Percentiles rank a stretch among this genome's conserved stretches.
These are phyloP conservation scores for Corinectria fuckeliana DNA, from an alignment of 2,329 filamentous ascomycete genomes.

Conservation along the genomic window DNA sequence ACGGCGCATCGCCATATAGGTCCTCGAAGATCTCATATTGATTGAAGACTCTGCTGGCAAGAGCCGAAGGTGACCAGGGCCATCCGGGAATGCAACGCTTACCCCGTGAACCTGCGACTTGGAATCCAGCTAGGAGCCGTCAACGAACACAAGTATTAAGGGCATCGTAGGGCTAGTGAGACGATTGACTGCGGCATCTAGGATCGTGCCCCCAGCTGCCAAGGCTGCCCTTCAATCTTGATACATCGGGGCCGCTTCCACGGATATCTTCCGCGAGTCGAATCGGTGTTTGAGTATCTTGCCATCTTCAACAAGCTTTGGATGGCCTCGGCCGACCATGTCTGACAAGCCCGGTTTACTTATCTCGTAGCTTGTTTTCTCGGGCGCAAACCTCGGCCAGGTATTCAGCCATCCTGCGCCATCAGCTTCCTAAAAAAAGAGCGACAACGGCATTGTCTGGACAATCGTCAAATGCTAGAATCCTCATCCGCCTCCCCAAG, in stretches of 20 bases:
- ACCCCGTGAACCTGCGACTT: neutral
- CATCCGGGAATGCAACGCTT: neutral
- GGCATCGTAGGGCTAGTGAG: neutral
- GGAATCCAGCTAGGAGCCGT: neutral
- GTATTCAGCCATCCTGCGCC: too few species aligned
- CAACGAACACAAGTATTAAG: neutral
- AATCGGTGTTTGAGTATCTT: neutral
- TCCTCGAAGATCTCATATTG: neutral
- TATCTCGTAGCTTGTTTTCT: neutral
- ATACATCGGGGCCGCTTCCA: slow-evolving; percentile 1
- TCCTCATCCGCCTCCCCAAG: neutral
- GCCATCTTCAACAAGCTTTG: neutral
- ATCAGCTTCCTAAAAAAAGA: too few species aligned
- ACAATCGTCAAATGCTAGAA: too few species aligned
- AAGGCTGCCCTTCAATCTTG: slow-evolving; percentile 15
- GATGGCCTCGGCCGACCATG: neutral
- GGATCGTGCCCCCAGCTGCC: slow-evolving; percentile 7
- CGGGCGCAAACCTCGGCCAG: neutral
- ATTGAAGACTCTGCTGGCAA: neutral
- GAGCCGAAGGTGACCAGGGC: neutral
- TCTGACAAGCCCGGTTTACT: too few species aligned
- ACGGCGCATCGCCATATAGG: neutral
- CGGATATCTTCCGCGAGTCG: too few species aligned
- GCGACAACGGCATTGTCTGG: too few species aligned
- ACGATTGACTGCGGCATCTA: neutral